phyloP scores from a whole-genome alignment of 768 basidiomycete species.

The Leccinum pellstonianum region DNA sequence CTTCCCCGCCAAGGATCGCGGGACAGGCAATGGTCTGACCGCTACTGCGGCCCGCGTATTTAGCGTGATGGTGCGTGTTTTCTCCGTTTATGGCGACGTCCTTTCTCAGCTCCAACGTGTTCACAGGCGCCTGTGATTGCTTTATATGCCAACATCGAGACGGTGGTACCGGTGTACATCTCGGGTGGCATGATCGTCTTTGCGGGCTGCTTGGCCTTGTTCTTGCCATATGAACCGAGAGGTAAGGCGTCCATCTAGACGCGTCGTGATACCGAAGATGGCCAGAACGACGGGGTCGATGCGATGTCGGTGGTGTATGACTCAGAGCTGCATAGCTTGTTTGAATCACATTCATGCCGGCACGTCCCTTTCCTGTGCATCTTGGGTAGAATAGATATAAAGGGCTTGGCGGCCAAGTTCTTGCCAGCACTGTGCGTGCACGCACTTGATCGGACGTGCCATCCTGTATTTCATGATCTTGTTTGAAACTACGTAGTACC shows the following conservation, averaged over 20 bases:
- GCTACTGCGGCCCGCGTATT: conserved; percentile 62
- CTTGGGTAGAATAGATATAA: too few relatives aligned
- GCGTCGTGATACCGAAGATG: not conserved
- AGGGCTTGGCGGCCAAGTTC: too few relatives aligned
- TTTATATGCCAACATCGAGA: conserved; percentile 60
- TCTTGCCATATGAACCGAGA: conserved; percentile 72
- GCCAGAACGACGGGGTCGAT: not conserved
- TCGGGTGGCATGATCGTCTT: conserved; percentile 62
- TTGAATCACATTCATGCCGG: not conserved
- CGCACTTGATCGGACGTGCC: too few relatives aligned
- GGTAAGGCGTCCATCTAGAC: conserved; percentile 68
- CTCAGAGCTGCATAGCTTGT: not conserved
- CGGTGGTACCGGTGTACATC: conserved; percentile 70
- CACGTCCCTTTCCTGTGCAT: too few relatives aligned
- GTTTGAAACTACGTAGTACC: too few relatives aligned
- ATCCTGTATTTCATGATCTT: too few relatives aligned
- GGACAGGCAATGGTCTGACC: conserved; percentile 67
- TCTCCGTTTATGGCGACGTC: not conserved
- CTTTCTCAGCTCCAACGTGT: not conserved
- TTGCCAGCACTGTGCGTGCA: too few relatives aligned
- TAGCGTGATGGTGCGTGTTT: conserved; percentile 55
- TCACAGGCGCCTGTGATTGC: conserved; percentile 71
- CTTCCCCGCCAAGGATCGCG: conserved; percentile 70
- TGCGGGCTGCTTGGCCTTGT: conserved; percentile 56
- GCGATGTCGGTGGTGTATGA: not conserved